Conservation (phyloP, 139 green algal species). For the Tetraselmis chui region DNA sequence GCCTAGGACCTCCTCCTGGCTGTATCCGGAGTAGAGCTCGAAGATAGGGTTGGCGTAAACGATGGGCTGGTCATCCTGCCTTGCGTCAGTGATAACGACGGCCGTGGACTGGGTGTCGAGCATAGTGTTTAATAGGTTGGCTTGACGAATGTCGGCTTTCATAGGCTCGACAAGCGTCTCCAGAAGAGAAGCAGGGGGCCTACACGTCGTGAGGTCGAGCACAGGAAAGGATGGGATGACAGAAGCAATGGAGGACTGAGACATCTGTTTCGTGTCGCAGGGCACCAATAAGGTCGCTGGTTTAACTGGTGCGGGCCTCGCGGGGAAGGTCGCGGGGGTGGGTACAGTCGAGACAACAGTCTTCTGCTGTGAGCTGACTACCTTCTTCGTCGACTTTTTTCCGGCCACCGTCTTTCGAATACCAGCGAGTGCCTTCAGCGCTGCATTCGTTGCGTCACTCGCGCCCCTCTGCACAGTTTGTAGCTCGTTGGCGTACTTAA, state of each 20-base stretch:
- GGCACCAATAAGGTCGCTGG: background rate
- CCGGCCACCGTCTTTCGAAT: background rate
- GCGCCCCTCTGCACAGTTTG: background rate
- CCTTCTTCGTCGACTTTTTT: background rate
- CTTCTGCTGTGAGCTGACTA: constrained; percentile 2
- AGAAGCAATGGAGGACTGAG: too few species aligned
- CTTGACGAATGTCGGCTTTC: background rate
- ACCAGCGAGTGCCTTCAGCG: constrained; percentile 10
- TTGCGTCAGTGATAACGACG: constrained; percentile 18
- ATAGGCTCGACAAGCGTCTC: background rate
- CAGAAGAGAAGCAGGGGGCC: background rate
- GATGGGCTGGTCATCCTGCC: constrained; percentile 13
- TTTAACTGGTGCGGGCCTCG: background rate
- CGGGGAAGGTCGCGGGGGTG: background rate
- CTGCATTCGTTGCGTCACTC: constrained; percentile 1
- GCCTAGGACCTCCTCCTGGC: constrained; percentile 13
- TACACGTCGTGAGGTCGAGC: too few species aligned
- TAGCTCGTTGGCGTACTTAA: constrained; percentile 15
- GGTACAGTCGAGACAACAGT: background rate
- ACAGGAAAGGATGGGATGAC: too few species aligned
- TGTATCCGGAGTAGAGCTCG: constrained; percentile 18
- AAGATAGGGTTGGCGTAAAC: constrained; percentile 24
- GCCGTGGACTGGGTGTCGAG: constrained; percentile 13
- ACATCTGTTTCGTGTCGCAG: background rate
- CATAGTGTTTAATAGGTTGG: constrained; percentile 16